Conservation (phyloP, 345 rosid genomes). For the Eutrema heterophyllum region DNA sequence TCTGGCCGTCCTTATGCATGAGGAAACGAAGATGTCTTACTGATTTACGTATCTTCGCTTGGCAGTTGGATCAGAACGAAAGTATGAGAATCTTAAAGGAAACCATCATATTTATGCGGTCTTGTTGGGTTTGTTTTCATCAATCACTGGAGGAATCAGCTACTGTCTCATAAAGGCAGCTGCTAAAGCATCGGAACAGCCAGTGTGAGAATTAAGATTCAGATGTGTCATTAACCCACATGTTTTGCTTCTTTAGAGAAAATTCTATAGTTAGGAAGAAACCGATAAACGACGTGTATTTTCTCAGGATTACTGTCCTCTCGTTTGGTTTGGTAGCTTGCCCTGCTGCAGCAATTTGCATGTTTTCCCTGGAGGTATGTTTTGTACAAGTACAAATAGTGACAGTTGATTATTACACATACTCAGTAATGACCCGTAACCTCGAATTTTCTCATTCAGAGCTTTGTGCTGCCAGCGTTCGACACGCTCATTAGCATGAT, state of each 20-base stretch:
- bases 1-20: not conserved
- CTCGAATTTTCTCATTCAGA: constrained; percentile 37
- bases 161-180: constrained; percentile 75
- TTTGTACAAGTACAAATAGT: not conserved
- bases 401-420: not conserved
- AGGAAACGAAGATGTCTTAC: not conserved
- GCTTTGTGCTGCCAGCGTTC: constrained; percentile 59
- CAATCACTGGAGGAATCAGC: constrained; percentile 78
- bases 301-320: constrained; percentile 66
- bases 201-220: constrained; percentile 58
- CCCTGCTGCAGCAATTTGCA: constrained; percentile 72
- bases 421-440: not conserved
- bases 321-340: constrained; percentile 70
- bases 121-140: constrained; percentile 64
- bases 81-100: constrained; percentile 22
- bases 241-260: not conserved
- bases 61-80: constrained; percentile 32
- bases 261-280: not conserved
- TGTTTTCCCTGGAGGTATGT: constrained; percentile 66
- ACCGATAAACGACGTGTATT: constrained; percentile 10
- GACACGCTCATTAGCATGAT: constrained; percentile 52
- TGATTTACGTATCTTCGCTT: not conserved
- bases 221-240: not conserved
- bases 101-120: constrained; percentile 46
- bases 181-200: constrained; percentile 82